phyloP scores from a whole-genome alignment of 345 rosid species.

The Gossypium anomalum region DNA sequence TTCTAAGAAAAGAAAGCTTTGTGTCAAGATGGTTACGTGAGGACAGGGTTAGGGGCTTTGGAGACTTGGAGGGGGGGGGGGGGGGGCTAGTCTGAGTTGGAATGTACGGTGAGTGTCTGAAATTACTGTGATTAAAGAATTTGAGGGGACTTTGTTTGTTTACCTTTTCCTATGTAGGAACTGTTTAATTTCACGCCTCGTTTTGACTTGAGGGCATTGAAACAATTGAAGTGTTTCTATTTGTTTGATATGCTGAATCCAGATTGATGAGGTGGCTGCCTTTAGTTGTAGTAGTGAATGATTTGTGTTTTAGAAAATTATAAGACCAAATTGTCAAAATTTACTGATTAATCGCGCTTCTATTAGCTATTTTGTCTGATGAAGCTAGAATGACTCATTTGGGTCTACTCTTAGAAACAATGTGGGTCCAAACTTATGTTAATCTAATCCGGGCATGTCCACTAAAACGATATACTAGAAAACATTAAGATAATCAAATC shows the following conservation, averaged over 20 bases:
- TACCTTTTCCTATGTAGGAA: neutral
- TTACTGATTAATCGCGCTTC: neutral
- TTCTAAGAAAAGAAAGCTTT: neutral
- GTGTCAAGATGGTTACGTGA: too few relatives aligned
- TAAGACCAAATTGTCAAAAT: neutral
- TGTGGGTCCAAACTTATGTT: neutral
- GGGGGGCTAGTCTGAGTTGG: neutral
- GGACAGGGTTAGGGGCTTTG: neutral
- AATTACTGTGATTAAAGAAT: neutral
- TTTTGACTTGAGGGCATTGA: too few relatives aligned
- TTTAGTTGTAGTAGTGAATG: neutral
- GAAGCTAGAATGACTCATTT: neutral
- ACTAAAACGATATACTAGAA: neutral
- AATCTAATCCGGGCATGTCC: neutral
- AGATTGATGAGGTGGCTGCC: neutral
- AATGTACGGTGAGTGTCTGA: neutral
- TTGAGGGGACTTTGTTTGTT: neutral
- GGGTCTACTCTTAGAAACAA: neutral
- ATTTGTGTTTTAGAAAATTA: too few relatives aligned
- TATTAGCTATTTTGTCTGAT: neutral
- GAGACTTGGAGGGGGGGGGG: too few relatives aligned
- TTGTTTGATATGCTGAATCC: neutral
- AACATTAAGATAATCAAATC: neutral
- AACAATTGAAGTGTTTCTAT: neutral
- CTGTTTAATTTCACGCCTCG: neutral